Evolutionary conservation across 805 yeast species (phyloP), one percentile per base, ranked within the genome.

Genomic region (Dipodascus albidus): DNA sequence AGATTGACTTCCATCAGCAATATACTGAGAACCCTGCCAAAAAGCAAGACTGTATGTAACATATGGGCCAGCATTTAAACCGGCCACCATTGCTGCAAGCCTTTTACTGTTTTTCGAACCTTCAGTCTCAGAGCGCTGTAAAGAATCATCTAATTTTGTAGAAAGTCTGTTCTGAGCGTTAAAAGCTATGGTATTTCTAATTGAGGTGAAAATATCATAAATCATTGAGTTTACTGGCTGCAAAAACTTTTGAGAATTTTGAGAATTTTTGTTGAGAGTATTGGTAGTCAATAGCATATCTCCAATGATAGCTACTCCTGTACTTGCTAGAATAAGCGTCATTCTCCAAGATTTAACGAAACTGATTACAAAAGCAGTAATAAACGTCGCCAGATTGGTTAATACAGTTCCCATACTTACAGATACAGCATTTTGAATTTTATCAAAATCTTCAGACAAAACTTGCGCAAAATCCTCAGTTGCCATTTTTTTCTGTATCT

Each of bases 1-100:
- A n/a, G 50, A 14, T 21, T 50, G 53, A 21, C 55, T 57, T 20
- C 60, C 62, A 14, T 53, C 41, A 2, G 50, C 58, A 24, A 64
- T 50, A 17, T 59, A 55, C 3, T 67, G 53, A 2, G 65, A 64
- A 3, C 69, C 68, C 53, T 64, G 60, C 68, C 68, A 64, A 27
- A 62, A 62, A 1, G 62, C 64, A n/a, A 64, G 57, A 3, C 68
- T 67, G 54, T 64, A 56, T 22, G 58, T 56, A 15, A 50, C 54
- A 41, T 56, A 64, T 11, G 58, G 50, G 11, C 56, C 52, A 15
- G 58, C 51, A 65, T 66, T 63, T 48, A 63, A 42, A 6, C 56
- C 24, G 14, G 59, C 64, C 21, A 64, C 54, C 49, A 47, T 47
- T 23, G 19, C 31, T 21, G 49, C 6, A 4, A 47, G 17, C 14